Percentiles rank a stretch among this genome's conserved stretches.
Evolutionary conservation across 768 basidiomycete species (phyloP).

Genomic region (Termitomyces sp.): DNA sequence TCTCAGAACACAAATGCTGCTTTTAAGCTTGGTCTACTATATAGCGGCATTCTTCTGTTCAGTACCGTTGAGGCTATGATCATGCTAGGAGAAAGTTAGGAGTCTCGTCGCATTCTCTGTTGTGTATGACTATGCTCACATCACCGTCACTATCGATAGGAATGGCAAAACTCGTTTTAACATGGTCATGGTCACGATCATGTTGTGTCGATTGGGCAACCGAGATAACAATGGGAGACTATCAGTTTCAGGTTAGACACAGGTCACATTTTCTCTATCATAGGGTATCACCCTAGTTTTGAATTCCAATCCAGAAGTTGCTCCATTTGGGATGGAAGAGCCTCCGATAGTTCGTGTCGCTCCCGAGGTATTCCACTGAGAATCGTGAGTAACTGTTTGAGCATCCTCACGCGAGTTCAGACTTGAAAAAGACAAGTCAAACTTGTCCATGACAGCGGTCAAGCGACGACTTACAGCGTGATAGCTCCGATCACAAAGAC

Average conservation of each 20-base stretch:
- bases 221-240: constrained; percentile 10
- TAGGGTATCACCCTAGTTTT: constrained; percentile 2
- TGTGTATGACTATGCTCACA: background rate
- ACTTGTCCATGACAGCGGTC: background rate
- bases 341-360: constrained; percentile 10
- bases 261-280: background rate
- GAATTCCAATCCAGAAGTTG: constrained; percentile 5
- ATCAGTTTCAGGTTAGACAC: background rate
- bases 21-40: background rate
- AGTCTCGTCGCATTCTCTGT: background rate
- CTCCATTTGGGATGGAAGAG: background rate
- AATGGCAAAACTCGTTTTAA: constrained; percentile 1
- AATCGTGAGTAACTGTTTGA: background rate
- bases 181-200: background rate
- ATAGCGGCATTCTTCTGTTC: background rate
- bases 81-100: background rate
- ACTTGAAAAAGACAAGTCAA: background rate
- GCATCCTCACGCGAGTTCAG: constrained; percentile 7
- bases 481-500: constrained; percentile 14
- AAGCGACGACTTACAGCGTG: constrained; percentile 4
- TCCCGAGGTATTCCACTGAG: background rate
- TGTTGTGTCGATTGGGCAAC: constrained; percentile 7
- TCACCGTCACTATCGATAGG: background rate
- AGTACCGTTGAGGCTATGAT: background rate
- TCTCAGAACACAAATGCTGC: too few relatives aligned